phyloP scores from a whole-genome alignment of 2,329 filamentous ascomycete genomes.

The Mycogone perniciosa region DNA sequence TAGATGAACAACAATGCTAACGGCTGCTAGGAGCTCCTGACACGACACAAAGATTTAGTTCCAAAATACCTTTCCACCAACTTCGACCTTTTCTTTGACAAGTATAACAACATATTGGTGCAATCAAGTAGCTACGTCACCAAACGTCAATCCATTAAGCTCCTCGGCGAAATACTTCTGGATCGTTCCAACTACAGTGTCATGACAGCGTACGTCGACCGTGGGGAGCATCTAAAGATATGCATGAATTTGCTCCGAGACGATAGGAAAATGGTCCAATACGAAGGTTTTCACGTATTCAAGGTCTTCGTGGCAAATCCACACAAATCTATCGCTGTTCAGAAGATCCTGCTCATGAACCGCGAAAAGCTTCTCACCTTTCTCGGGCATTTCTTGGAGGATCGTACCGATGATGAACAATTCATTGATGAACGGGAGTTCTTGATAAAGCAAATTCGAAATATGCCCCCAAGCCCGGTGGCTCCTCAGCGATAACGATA shows the following conservation, averaged over 20 bases:
- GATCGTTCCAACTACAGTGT: conserved; percentile 96
- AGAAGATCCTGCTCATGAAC: conserved; percentile 95
- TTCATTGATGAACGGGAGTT: conserved; percentile 98
- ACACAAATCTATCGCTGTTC: conserved; percentile 93
- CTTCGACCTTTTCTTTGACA: conserved; percentile 87
- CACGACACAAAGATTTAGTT: conserved; percentile 86
- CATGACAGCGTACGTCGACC: conserved; percentile 96
- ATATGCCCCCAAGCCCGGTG: conserved; percentile 55
- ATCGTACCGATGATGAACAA: conserved; percentile 94
- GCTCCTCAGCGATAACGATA: conserved; percentile 37
- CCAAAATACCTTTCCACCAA: conserved; percentile 83
- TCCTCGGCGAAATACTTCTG: conserved; percentile 88
- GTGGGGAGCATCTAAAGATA: conserved; percentile 91
- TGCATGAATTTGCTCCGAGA: conserved; percentile 96
- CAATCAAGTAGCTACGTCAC: conserved; percentile 96
- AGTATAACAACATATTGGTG: conserved; percentile 81
- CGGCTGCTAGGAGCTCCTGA: conserved; percentile 71
- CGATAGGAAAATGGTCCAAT: conserved; percentile 98
- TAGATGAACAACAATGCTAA: not conserved
- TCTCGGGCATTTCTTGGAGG: conserved; percentile 84
- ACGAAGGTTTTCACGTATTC: conserved; percentile 98
- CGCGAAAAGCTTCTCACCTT: conserved; percentile 85
- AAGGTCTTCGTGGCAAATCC: conserved; percentile 99
- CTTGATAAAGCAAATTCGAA: conserved; percentile 85
- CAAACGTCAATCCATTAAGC: conserved; percentile 95